phyloP scores from a whole-genome alignment of 257 asterid genomes.

The Fraxinus pennsylvanica region DNA sequence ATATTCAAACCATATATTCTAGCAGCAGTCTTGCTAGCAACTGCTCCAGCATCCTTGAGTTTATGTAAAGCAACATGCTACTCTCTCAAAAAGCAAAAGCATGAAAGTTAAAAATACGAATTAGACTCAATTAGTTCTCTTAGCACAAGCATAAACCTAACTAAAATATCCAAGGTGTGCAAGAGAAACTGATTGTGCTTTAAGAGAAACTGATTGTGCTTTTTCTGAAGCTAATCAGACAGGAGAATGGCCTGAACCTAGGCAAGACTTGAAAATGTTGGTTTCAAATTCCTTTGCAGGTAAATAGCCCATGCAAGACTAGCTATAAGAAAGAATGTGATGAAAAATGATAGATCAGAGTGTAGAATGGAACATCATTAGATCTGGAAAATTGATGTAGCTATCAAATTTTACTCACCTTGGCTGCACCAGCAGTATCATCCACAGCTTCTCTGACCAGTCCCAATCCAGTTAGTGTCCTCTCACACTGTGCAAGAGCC shows the following conservation, averaged over 20 bases:
- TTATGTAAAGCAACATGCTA: constrained; percentile 77
- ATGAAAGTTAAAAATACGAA: constrained; percentile 15
- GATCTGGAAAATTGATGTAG: constrained; percentile 9
- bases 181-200: neutral
- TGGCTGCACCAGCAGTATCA: constrained; percentile 99
- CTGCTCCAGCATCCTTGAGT: constrained; percentile 91
- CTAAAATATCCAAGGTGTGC: neutral
- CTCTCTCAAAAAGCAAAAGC: constrained; percentile 19
- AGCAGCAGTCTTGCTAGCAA: constrained; percentile 89
- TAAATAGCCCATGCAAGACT: neutral
- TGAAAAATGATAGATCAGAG: constrained; percentile 1
- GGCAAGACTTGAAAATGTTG: constrained; percentile 16
- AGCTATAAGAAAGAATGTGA: neutral
- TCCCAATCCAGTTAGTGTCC: constrained; percentile 78
- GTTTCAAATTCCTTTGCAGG: neutral
- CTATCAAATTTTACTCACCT: constrained; percentile 47
- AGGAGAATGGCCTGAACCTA: neutral
- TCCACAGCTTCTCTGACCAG: constrained; percentile 97
- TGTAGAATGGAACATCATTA: constrained; percentile 7
- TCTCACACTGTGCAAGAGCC: constrained; percentile 99
- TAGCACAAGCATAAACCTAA: constrained; percentile 1
- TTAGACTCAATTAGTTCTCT: constrained; percentile 1
- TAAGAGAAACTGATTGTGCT: neutral
- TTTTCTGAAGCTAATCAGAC: constrained; percentile 15
- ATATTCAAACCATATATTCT: constrained; percentile 74